Base-by-base conservation (phyloP, 768 basidiomycete genomes). In the Calocybe cyanea region DNA sequence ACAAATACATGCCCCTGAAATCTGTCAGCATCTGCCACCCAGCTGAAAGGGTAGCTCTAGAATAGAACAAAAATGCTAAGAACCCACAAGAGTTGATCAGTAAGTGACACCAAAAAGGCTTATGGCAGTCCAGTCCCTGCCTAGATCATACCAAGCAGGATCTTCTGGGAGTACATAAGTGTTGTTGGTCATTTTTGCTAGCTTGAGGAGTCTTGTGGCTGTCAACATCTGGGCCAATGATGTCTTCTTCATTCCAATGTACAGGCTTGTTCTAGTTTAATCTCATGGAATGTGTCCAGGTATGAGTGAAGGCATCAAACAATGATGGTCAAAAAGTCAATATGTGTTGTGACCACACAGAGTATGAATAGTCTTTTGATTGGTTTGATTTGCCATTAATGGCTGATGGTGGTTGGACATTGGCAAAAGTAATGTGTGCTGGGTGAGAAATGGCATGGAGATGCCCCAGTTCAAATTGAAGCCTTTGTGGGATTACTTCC, bases 111-210 rank as follows among this genome's bases (percentile, higher is more conserved):
- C n/a, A n/a, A n/a, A n/a, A n/a, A n/a, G n/a, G n/a, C n/a, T n/a
- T n/a, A n/a, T n/a, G 95, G 60, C 95, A 87, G 0, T 88, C 90
- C 95, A 8, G 93, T 95, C 38, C 98, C 75, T 47, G 80, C 70
- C 28, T 88, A 71, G 23, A 98, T 88, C 86, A 50, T 84, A 78
- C 34, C 90, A 72, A 41, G 77, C n/a, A n/a, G n/a, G n/a, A n/a
- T n/a, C n/a, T n/a, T n/a, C n/a, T n/a, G n/a, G n/a, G n/a, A n/a
- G n/a, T n/a, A n/a, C n/a, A n/a, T n/a, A n/a, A n/a, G n/a, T n/a
- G n/a, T n/a, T n/a, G n/a, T n/a, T n/a, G n/a, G n/a, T n/a, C n/a
- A n/a, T n/a, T n/a, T n/a, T n/a, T n/a, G n/a, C n/a, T n/a, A n/a
- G n/a, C n/a, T n/a, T n/a, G n/a, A n/a, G n/a, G n/a, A n/a, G n/a